Percentiles rank a stretch among this genome's conserved stretches.
Conservation (phyloP, 495 filamentous ascomycete genomes). For the Neurospora sp. region DNA sequence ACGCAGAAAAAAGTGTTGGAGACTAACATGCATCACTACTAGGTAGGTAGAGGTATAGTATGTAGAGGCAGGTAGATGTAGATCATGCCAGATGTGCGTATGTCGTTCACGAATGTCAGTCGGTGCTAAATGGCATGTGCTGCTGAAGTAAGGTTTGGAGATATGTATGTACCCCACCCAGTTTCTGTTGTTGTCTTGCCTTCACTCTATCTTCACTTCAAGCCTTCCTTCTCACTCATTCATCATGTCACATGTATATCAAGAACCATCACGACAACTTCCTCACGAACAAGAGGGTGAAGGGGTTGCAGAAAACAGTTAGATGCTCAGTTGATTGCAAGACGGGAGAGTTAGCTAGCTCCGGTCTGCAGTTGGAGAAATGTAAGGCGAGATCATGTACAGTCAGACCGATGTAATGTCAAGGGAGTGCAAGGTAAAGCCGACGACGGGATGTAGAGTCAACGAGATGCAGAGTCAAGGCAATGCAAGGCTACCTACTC, state of each 20-base stretch:
- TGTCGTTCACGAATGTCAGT: too few species aligned
- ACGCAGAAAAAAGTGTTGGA: background rate
- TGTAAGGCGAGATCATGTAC: background rate
- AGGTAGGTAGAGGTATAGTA: background rate
- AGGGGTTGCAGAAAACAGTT: background rate
- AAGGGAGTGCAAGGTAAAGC: background rate
- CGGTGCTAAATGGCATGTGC: background rate
- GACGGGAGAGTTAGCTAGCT: background rate
- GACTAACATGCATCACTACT: background rate
- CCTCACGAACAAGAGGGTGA: background rate
- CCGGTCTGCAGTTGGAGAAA: background rate
- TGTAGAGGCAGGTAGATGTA: background rate
- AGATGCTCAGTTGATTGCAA: background rate
- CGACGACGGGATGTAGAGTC: background rate
- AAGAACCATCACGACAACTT: background rate
- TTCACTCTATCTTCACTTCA: background rate
- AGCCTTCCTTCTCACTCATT: background rate
- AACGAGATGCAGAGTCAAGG: background rate
- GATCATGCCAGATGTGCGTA: background rate
- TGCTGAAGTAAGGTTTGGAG: background rate
- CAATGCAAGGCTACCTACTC: background rate
- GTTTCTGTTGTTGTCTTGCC: background rate
- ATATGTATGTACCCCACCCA: background rate
- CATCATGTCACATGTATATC: too few species aligned
- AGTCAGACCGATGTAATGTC: background rate